Evolutionary conservation across 257 asterid species (phyloP).

Genomic region (Gentiana dahurica): DNA sequence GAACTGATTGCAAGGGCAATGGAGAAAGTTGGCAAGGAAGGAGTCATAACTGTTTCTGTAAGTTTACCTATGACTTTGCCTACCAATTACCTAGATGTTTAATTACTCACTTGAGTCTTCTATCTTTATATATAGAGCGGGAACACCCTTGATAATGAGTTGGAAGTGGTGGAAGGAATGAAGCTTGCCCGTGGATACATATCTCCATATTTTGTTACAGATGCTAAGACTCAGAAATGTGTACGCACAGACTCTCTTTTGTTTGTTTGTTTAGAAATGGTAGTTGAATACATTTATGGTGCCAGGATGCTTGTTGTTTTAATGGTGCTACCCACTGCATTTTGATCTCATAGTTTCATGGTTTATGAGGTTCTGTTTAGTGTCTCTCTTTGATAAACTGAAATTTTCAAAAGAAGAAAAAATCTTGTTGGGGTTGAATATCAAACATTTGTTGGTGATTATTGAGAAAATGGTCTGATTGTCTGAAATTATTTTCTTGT

Average conservation of each 20-base stretch:
- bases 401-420: no score
- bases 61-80: conserved; percentile 21
- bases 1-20: conserved; percentile 79
- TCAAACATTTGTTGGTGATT: neutral
- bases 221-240: conserved; percentile 59
- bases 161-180: conserved; percentile 98
- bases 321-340: no score
- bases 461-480: conserved; percentile 1
- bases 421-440: no score
- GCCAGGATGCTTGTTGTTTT: no score
- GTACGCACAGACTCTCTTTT: conserved; percentile 34
- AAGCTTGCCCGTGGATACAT: conserved; percentile 83
- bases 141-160: conserved; percentile 68
- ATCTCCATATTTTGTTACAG: conserved; percentile 83
- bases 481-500: neutral
- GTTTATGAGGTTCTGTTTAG: no score
- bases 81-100: conserved; percentile 2
- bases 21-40: conserved; percentile 97
- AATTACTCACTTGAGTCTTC: conserved; percentile 2
- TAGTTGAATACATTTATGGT: conserved; percentile 1
- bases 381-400: no score
- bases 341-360: no score
- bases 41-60: conserved; percentile 74
- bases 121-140: conserved; percentile 44
- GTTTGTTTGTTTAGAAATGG: neutral